Base-by-base conservation (phyloP, 2,329 filamentous ascomycete genomes). In the Aspergillus ibericus region DNA sequence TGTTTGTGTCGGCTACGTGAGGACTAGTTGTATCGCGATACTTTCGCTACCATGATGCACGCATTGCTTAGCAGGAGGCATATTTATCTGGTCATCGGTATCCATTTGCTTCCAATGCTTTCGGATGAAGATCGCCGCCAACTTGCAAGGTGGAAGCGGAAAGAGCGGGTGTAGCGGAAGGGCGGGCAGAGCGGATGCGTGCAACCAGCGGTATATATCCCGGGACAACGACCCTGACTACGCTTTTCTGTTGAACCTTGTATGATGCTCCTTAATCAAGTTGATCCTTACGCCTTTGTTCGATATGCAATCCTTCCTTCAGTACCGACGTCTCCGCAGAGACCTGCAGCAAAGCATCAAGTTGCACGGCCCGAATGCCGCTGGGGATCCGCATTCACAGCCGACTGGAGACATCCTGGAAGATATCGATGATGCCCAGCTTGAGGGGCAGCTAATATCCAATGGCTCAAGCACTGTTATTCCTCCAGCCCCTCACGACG, bases 241-340 rank as follows among this genome's bases (percentile, higher is more conserved):
- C 3, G 13, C 38, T 32, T 20, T 20, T 42, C 16, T 22, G 4
- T 20, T 9, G 18, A 13, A n/a, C n/a, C n/a, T n/a, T n/a, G n/a
- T n/a, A n/a, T n/a, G 5, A 22, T 20, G 18, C 18, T 22, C 38
- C 29, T 32, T 22, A 18, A 5, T 7, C 10, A 13, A 12, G 4
- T 42, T 2, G 10, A 22, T 42, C n/a, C n/a, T n/a, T 13, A 12
- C 4, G 8, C 10, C 13, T 22, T 18, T 4, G 0, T 22, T 12
- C 51, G 38, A 46, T 7, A 70, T 71, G 68, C 69, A 72, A 38
- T 69, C 68, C 3, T 55, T 68, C 46, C 49, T 65, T 13, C 68
- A 70, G 49, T 71, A 71, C 55, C 64, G 62, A 15, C 64, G 62
- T 13, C 63, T 71, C 20, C 56, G 62, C 16, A 38, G 29, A 48